Conservation (phyloP, 2,329 filamentous ascomycete genomes). For the Aplosporella prunicola region DNA sequence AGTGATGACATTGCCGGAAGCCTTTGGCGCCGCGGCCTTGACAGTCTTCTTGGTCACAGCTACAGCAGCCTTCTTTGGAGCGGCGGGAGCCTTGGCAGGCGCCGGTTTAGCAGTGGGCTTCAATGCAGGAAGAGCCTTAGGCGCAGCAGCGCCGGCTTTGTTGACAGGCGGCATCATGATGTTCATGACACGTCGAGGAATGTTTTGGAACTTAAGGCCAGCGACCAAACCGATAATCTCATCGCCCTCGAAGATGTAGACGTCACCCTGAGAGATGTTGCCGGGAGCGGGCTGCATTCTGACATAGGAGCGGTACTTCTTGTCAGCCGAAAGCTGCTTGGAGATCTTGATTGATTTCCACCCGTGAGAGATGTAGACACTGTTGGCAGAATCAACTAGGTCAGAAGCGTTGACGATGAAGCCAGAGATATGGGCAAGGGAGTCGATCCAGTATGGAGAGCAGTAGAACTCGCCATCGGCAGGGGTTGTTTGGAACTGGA, state of each 20-base stretch:
- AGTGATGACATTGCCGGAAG: conserved; percentile 38
- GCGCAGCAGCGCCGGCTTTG: conserved; percentile 29
- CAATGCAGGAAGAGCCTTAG: conserved; percentile 25
- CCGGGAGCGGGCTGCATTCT: conserved; percentile 49
- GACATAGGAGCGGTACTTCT: conserved; percentile 51
- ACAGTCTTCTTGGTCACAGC: conserved; percentile 31
- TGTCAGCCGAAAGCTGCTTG: conserved; percentile 41
- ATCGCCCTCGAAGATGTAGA: conserved; percentile 51
- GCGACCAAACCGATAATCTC: conserved; percentile 50
- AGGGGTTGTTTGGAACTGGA: conserved; percentile 46
- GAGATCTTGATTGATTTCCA: conserved; percentile 52
- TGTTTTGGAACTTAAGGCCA: conserved; percentile 57
- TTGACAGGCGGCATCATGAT: conserved; percentile 55
- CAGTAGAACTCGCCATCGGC: conserved; percentile 48
- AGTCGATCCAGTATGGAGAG: conserved; percentile 52
- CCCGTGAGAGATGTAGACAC: conserved; percentile 53
- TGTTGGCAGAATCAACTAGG: conserved; percentile 48
- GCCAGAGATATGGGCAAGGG: conserved; percentile 47
- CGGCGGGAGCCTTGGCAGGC: conserved; percentile 27
- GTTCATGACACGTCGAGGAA: conserved; percentile 57
- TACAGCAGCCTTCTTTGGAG: conserved; percentile 26
- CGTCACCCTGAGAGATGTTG: conserved; percentile 50
- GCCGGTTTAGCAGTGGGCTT: conserved; percentile 26
- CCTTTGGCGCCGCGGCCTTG: conserved; percentile 37
- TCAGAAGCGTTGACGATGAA: conserved; percentile 54